Base-by-base conservation (phyloP, 1,284 basidiomycete species). In the Puccinia coronata region DNA sequence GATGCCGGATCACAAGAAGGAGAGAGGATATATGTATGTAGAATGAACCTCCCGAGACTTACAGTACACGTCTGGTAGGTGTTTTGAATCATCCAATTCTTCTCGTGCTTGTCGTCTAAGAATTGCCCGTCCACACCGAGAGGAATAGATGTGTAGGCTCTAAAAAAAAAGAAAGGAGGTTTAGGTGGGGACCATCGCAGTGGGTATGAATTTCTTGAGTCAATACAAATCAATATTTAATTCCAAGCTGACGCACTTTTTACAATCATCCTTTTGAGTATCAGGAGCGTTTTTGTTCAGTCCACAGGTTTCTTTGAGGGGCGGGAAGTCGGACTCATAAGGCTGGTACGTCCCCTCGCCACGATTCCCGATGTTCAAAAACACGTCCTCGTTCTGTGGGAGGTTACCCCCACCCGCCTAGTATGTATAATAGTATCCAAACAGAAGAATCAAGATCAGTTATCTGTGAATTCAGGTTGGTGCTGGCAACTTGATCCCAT, bases 251-350 rank as follows among this genome's bases (percentile, higher is more conserved):
- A 0, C 61, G n/a, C 28, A 67, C 63, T 67, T 67, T 3, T 47
- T 2, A 47, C 63, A 67, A 47, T 67, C 63, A n/a, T 28, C n/a
- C 39, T 47, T 67, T 12, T 25, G 23, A 16, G 25, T 67, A 23
- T 67, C 41, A 16, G 41, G 63, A 14, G 63, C 63, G 23, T 47
- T 47, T 41, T 41, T 47, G 41, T 47, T 67, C 1, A 67, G 63
- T 67, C 63, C 63, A 67, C 63, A 67, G 23, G 41, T 28, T 47
- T 67, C 63, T 25, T 67, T 67, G 63, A 43, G 63, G 41, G 47
- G 28, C n/a, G 63, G 63, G 63, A 67, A 67, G 36, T 67, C 63
- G 41, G 63, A 67, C n/a, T 67, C 41, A 34, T 67, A 67, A 6
- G 14, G n/a, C n/a, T 16, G 36, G 36, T 63, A 39, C 36, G 31